Conservation (phyloP, 495 filamentous ascomycete genomes). For the Viridothelium virens region DNA sequence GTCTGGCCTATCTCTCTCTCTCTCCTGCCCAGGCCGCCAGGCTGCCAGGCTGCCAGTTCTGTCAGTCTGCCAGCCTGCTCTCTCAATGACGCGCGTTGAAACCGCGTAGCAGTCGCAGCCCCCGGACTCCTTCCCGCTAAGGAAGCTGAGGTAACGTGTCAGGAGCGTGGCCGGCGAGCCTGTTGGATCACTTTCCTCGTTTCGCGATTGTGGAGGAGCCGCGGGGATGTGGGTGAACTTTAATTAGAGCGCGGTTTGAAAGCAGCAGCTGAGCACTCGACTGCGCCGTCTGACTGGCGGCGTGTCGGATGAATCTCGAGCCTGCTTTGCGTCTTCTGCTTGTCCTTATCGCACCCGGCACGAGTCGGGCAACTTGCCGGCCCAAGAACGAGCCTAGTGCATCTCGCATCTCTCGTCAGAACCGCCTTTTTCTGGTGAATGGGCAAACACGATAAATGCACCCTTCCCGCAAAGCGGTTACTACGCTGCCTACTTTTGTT, state of each 20-base stretch:
- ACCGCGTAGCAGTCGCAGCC: neutral
- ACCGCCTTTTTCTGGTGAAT: neutral
- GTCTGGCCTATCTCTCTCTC: slow-evolving; percentile 3
- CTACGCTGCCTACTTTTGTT: neutral
- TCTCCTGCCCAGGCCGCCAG: slow-evolving; percentile 2
- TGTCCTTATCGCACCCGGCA: neutral
- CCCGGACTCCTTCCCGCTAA: neutral
- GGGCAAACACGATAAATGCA: too few species aligned
- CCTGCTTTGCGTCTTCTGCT: neutral
- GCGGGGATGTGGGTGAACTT: neutral
- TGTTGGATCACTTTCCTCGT: slow-evolving; percentile 6
- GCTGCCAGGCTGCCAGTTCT: neutral
- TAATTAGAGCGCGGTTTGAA: slow-evolving; percentile 6
- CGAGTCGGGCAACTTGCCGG: neutral
- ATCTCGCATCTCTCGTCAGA: slow-evolving; percentile 4
- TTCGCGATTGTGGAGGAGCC: slow-evolving; percentile 4
- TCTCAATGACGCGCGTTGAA: slow-evolving; percentile 8
- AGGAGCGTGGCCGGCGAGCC: slow-evolving; percentile 1
- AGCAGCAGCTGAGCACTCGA: slow-evolving; percentile 3
- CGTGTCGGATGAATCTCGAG: too few species aligned
- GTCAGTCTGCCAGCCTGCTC: too few species aligned
- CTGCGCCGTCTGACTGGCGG: neutral
- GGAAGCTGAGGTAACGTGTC: slow-evolving; percentile 11
- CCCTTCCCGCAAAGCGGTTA: too few species aligned
- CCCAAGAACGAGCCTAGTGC: slow-evolving; percentile 5